phyloP scores from a whole-genome alignment of 306 rosid species.

The Pterocarpus santalinus region DNA sequence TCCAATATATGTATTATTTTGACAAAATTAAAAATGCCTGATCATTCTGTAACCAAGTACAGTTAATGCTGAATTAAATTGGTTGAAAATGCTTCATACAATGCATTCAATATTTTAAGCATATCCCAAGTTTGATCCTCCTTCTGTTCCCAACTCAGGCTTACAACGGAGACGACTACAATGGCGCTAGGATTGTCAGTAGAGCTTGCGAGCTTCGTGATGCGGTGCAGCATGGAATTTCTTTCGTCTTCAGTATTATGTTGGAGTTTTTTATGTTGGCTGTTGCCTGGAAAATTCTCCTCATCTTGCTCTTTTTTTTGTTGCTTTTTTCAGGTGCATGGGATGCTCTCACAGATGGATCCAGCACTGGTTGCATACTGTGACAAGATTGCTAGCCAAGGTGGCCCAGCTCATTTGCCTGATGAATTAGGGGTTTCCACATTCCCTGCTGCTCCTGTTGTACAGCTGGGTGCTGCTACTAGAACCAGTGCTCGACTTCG shows the following conservation, averaged over 20 bases:
- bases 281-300: slow-evolving; percentile 37
- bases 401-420: slow-evolving; percentile 81
- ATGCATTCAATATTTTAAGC: slow-evolving; percentile 23
- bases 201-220: slow-evolving; percentile 95
- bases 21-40: slow-evolving; percentile 9
- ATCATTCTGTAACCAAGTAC: slow-evolving; percentile 19
- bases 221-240: slow-evolving; percentile 64
- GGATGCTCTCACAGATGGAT: slow-evolving; percentile 99
- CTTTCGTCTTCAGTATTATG: slow-evolving; percentile 36
- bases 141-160: slow-evolving; percentile 62
- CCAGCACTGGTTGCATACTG: slow-evolving; percentile 86
- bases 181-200: slow-evolving; percentile 93
- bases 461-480: slow-evolving; percentile 75
- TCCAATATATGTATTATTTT: neutral
- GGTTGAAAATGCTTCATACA: slow-evolving; percentile 31
- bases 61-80: slow-evolving; percentile 29
- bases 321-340: slow-evolving; percentile 71
- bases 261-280: slow-evolving; percentile 24
- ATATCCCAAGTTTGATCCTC: slow-evolving; percentile 46
- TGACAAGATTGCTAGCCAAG: slow-evolving; percentile 88
- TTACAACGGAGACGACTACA: slow-evolving; percentile 92
- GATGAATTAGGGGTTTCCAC: slow-evolving; percentile 73
- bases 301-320: slow-evolving; percentile 26
- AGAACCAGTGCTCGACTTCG: slow-evolving; percentile 92
- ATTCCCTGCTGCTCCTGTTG: slow-evolving; percentile 79